Conservation (phyloP, 306 rosid species). For the Prunus mume region DNA sequence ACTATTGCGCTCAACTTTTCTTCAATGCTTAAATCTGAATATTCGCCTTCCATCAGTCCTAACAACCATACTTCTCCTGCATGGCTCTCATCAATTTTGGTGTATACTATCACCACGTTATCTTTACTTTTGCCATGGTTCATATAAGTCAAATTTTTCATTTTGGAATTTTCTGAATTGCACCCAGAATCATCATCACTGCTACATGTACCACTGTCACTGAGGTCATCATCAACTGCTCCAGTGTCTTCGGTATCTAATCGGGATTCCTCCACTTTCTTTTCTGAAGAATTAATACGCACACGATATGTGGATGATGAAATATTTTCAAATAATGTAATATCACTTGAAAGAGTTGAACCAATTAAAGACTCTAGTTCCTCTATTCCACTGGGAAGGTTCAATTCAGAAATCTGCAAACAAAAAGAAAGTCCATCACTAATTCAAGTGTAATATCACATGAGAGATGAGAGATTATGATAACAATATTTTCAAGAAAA, state of each 20-base stretch:
- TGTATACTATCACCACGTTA: constrained; percentile 33
- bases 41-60: constrained; percentile 47
- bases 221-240: constrained; percentile 65
- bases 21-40: constrained; percentile 79
- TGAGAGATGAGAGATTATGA: not conserved
- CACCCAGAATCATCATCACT: constrained; percentile 62
- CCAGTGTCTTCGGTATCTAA: constrained; percentile 83
- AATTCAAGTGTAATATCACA: constrained; percentile 13
- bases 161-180: constrained; percentile 40
- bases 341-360: constrained; percentile 84
- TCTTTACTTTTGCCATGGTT: constrained; percentile 34
- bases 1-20: constrained; percentile 82
- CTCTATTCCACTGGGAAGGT: constrained; percentile 55
- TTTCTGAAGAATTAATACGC: constrained; percentile 50
- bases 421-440: constrained; percentile 25
- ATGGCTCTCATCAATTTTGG: constrained; percentile 49
- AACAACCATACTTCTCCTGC: too few relatives aligned
- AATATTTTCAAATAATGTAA: constrained; percentile 90
- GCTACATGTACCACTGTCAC: not conserved
- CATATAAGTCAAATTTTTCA: constrained; percentile 31
- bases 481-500: constrained; percentile 11
- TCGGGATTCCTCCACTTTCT: constrained; percentile 56
- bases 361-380: constrained; percentile 67
- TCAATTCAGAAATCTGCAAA: constrained; percentile 71
- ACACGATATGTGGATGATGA: constrained; percentile 79